Conservation (phyloP, 202 grass and related monocot genomes). For the Schoenoplectus triqueter region DNA sequence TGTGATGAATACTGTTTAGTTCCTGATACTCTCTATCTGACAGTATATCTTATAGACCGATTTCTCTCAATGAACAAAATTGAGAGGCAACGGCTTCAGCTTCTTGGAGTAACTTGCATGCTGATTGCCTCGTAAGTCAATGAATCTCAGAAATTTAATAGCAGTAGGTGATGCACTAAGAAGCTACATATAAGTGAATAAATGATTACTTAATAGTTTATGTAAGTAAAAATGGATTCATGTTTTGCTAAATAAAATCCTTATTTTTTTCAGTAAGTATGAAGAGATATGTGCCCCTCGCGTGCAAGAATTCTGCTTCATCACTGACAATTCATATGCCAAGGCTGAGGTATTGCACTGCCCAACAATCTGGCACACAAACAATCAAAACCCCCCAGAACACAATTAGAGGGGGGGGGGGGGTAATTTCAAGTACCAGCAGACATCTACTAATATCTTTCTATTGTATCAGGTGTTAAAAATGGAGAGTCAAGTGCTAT, state of each 20-base stretch:
- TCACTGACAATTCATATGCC: slow-evolving; percentile 74
- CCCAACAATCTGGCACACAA: not conserved
- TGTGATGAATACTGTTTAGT: slow-evolving; percentile 91
- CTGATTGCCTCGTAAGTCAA: slow-evolving; percentile 93
- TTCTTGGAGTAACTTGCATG: slow-evolving; percentile 97
- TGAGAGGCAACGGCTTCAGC: slow-evolving; percentile 69
- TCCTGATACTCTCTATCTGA: slow-evolving; percentile 90
- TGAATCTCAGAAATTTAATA: slow-evolving; percentile 38
- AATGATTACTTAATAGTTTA: slow-evolving; percentile 32
- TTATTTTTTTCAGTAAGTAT: slow-evolving; percentile 69
- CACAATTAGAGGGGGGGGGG: not conserved
- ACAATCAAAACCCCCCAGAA: not conserved
- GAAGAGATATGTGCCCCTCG: slow-evolving; percentile 80
- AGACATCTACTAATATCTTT: not conserved
- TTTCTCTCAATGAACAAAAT: slow-evolving; percentile 80
- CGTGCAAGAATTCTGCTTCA: slow-evolving; percentile 79
- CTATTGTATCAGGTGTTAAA: slow-evolving; percentile 64
- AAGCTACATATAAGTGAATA: not conserved
- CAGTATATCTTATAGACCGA: slow-evolving; percentile 74
- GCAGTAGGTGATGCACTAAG: not conserved
- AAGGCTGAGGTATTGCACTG: slow-evolving; percentile 71
- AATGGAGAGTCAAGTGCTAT: slow-evolving; percentile 74
- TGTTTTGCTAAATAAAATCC: slow-evolving; percentile 32
- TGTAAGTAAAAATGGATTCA: slow-evolving; percentile 21
- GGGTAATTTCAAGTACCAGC: not conserved